phyloP scores from a whole-genome alignment of 805 yeast species.

The Hanseniaspora guilliermondii region DNA sequence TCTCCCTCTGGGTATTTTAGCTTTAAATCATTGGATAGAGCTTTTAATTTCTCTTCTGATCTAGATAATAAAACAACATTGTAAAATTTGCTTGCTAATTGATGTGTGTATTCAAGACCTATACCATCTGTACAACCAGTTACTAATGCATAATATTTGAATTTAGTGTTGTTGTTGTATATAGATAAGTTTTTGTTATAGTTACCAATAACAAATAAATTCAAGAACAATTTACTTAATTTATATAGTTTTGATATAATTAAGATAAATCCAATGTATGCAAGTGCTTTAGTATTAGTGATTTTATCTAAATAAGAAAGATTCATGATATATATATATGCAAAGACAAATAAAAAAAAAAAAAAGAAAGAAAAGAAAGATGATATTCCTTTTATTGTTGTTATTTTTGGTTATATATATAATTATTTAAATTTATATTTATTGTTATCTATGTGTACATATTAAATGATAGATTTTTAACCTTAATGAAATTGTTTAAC shows the following conservation, averaged over 20 bases:
- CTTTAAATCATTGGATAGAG: conserved; percentile 50
- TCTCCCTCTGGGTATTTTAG: conserved; percentile 32
- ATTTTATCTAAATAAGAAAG: background rate
- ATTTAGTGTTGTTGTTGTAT: conserved; percentile 31
- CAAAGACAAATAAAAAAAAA: too few species aligned
- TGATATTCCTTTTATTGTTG: background rate
- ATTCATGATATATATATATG: background rate
- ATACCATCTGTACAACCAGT: conserved; percentile 98
- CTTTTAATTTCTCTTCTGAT: conserved; percentile 62
- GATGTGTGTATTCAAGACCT: conserved; percentile 82
- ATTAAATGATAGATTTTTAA: too few species aligned
- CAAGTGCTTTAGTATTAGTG: background rate
- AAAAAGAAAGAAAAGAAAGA: background rate
- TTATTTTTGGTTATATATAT: too few species aligned
- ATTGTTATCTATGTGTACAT: too few species aligned
- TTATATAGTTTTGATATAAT: conserved; percentile 40
- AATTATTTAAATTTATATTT: too few species aligned
- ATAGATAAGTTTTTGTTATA: conserved; percentile 56
- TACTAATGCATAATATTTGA: conserved; percentile 72
- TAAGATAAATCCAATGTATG: conserved; percentile 47
- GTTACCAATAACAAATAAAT: conserved; percentile 52
- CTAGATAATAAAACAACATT: conserved; percentile 76
- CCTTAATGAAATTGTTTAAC: too few species aligned
- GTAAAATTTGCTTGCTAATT: conserved; percentile 75
- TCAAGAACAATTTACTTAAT: conserved; percentile 41